Conservation (phyloP, 108 stramenopile species). For the Chaetoceros muelleri region DNA sequence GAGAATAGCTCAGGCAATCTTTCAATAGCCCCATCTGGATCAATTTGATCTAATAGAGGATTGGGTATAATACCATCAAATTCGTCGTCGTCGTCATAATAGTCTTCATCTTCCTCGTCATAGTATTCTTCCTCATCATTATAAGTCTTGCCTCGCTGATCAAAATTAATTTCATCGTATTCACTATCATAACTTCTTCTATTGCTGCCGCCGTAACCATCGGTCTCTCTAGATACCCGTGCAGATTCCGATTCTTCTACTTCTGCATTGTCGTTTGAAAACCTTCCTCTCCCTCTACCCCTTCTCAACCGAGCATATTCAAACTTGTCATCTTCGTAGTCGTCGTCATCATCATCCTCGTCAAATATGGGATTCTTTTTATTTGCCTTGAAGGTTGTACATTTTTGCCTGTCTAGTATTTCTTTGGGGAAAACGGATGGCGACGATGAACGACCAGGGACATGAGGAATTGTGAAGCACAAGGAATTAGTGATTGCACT, state of each 20-base stretch:
- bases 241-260: slow-evolving; percentile 8
- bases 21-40: slow-evolving; percentile 50
- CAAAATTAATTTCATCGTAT: slow-evolving; percentile 11
- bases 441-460: too few relatives aligned
- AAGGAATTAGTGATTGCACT: too few relatives aligned
- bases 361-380: too few relatives aligned
- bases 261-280: slow-evolving; percentile 6
- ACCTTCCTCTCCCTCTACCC: slow-evolving; percentile 12
- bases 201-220: neutral
- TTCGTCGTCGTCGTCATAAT: slow-evolving; percentile 27
- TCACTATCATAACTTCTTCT: slow-evolving; percentile 8
- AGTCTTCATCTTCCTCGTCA: slow-evolving; percentile 25
- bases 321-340: slow-evolving; percentile 17
- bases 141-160: slow-evolving; percentile 5
- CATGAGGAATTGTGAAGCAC: too few relatives aligned
- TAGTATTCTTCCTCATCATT: slow-evolving; percentile 24
- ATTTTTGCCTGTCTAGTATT: too few relatives aligned
- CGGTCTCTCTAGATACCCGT: neutral
- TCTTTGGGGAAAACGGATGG: too few relatives aligned
- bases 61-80: slow-evolving; percentile 38
- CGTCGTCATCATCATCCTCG: slow-evolving; percentile 5
- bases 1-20: slow-evolving; percentile 36
- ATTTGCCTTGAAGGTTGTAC: too few relatives aligned
- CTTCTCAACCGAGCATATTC: slow-evolving; percentile 15
- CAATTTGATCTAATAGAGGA: slow-evolving; percentile 40